Percentiles rank a stretch among this genome's conserved stretches.
Evolutionary conservation across 257 asterid species (phyloP).

Genomic region (Nicotiana obtusifolia): DNA sequence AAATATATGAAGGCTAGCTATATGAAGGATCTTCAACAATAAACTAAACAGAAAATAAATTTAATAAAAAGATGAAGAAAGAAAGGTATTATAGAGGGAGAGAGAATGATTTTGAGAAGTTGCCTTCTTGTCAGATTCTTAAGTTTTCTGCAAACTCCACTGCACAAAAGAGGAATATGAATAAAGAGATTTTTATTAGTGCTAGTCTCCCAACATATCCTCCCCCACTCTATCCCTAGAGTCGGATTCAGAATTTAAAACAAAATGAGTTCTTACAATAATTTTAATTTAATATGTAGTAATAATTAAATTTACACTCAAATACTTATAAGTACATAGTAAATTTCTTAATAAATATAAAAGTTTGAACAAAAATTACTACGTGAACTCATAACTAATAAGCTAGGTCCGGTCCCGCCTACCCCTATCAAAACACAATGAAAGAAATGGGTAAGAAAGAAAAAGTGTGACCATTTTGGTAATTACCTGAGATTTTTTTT

Average conservation of each 20-base stretch:
- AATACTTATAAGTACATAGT: no score
- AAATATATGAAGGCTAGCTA: not conserved
- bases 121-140: constrained; percentile 42
- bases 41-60: not conserved
- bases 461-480: not conserved
- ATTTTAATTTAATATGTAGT: no score
- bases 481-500: not conserved
- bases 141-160: constrained; percentile 20
- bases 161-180: constrained; percentile 21
- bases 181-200: constrained; percentile 14
- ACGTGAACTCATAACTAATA: no score
- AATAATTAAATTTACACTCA: no score
- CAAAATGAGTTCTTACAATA: no score
- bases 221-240: accelerated
- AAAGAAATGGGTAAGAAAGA: not conserved
- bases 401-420: no score
- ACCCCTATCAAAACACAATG: not conserved
- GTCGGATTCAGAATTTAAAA: no score
- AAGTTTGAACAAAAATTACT: no score
- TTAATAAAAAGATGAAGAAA: not conserved
- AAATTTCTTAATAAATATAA: no score
- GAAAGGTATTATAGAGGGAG: not conserved
- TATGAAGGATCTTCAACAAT: constrained; percentile 11
- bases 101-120: constrained; percentile 15
- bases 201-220: constrained; percentile 25